Evolutionary conservation across 2,329 filamentous ascomycete genomes (phyloP), one percentile per base, ranked within the genome.

Genomic region (Neonectria magnoliae): DNA sequence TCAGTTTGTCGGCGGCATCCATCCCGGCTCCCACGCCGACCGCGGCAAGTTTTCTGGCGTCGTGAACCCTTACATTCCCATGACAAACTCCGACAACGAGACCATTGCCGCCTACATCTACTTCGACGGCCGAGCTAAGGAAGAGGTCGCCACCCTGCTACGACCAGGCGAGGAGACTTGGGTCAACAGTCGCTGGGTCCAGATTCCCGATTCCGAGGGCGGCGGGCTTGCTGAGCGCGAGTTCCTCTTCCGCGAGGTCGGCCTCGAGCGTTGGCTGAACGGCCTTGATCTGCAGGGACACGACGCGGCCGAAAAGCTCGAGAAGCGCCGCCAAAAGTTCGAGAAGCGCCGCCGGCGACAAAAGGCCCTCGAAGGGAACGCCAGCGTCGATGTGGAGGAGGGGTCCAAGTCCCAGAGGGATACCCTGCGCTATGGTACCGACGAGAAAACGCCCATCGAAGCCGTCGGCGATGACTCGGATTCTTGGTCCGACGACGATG

Each of bases 51-150:
- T 80, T 69, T 77, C 80, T 62, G 85, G 86, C 69, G 80, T 84
- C n/a, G 86, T 98, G 67, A 89, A 87, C 59, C 93, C 95, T 1
- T 99, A 99, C 81, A 91, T 95, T 68, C 93, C 96, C 57, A 89
- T 98, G 82, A 98, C 96, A 20, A 91, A 92, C 66, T 97, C 93
- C 33, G 91, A 93, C 61, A 97, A 98, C 79, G 96, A 99, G 82
- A 99, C 96, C 14, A 95, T 99, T 73, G 96, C 96, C 33, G 96
- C 95, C 41, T 99, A 99, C 79, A 98, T 99, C 73, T 99, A 99
- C 82, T 99, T 99, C 76, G 96, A 99, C 79, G 96, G 96, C 18
- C 87, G 96, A 67, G 88, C 88, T 65, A 99, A 99, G 79, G 96
- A 99, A 78, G 96, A 99, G 81, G 97, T 99, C 3, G 96, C 96